Evolutionary conservation across 2,329 filamentous ascomycete genomes (phyloP), one percentile per base, ranked within the genome.

Genomic region (Colletotrichum camelliae): DNA sequence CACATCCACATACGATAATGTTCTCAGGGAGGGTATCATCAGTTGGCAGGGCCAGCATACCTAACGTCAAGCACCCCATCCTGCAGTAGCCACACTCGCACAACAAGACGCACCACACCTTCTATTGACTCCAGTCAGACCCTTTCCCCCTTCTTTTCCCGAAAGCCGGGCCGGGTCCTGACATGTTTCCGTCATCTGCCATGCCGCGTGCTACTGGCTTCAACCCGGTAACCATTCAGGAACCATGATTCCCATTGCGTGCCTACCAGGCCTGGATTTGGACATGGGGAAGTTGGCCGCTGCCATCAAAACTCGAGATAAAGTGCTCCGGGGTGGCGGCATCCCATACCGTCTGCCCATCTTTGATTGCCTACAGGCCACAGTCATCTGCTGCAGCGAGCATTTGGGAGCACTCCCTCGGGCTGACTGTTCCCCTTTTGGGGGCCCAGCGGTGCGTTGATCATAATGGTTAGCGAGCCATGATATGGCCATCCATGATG

Each of bases 401-500:
- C 70, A 48, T 18, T 57, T 75, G 64, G 33, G 16, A 74, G 31
- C 70, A 48, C 24, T 69, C 21, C 48, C 24, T 24, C n/a, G 33
- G 66, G 18, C 37, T 24, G 35, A 27, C 57, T 43, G 29, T 43
- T 48, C n/a, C 70, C 24, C 29, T 43, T 69, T 39, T 27, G 24
- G 58, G 43, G 35, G 35, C 62, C 21, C 70, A 48, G 58, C 33
- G 31, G 64, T 65, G 15, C 43, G 74, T 74, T 52, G 70, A 76
- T 74, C 74, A 61, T 57, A 55, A 69, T 66, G 58, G 64, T 60
- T 52, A 37, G 70, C 35, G 70, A 76, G 74, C 74, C 70, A 76
- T 37, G 57, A 76, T 74, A 73, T 68, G 74, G 58, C 65, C 70
- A 76, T 65, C 62, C 10, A 74, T 74, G 74, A 76, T 76, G 74